Evolutionary conservation across 1,284 basidiomycete genomes (phyloP).

Genomic region (Trametes versicolor): DNA sequence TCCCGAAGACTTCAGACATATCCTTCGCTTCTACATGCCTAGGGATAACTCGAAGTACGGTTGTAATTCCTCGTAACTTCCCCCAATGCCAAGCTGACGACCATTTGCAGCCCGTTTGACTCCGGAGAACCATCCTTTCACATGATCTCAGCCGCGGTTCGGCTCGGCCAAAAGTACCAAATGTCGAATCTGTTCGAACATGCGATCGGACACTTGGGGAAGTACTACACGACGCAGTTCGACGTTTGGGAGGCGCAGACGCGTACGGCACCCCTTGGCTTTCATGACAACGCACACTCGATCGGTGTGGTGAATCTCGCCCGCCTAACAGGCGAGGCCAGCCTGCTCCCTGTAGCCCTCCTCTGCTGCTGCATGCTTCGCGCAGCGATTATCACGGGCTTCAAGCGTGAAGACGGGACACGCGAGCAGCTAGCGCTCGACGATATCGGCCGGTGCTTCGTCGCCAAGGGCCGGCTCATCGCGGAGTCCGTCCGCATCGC

Average conservation of each 20-base stretch:
- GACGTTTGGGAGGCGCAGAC: neutral
- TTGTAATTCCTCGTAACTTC: no score
- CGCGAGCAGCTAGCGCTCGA: constrained; percentile 9
- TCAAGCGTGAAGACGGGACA: constrained; percentile 16
- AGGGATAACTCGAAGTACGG: neutral
- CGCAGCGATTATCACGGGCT: constrained; percentile 3
- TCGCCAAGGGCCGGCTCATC: no score
- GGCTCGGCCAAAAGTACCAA: no score
- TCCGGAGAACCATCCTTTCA: neutral
- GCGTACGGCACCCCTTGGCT: neutral
- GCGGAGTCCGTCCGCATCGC: neutral
- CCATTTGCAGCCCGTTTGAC: neutral
- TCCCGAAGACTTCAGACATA: constrained; percentile 7
- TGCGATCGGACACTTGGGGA: neutral
- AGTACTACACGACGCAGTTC: neutral
- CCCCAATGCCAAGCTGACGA: no score
- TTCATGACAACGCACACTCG: neutral
- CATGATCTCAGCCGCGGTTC: no score
- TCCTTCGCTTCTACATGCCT: constrained; percentile 10
- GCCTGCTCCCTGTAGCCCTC: neutral
- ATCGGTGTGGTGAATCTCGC: constrained; percentile 12
- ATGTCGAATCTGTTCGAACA: neutral
- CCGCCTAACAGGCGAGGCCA: neutral
- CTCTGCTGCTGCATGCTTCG: constrained; percentile 6
- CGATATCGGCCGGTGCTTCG: no score